A percentile compares a stretch with the other conserved stretches of the same genome.
Conservation (phyloP, 352 stramenopile genomes). For the Phytophthora tubulina region DNA sequence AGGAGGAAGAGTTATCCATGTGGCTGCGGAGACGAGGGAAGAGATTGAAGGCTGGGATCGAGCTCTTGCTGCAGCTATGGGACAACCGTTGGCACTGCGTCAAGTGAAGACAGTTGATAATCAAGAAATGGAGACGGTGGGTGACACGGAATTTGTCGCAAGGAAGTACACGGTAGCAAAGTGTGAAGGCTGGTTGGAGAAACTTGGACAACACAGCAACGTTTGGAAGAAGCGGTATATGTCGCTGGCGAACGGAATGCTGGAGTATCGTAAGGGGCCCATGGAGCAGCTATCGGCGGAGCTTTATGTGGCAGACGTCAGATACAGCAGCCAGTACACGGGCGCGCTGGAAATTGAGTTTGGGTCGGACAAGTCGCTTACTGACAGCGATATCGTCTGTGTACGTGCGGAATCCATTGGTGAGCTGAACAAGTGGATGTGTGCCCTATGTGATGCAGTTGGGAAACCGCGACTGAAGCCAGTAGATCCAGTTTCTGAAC, state of each 20-base stretch:
- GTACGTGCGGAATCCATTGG: slow-evolving; percentile 54
- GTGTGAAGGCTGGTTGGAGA: slow-evolving; percentile 73
- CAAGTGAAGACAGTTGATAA: slow-evolving; percentile 21
- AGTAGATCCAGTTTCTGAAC: neutral
- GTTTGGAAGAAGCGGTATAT: slow-evolving; percentile 79
- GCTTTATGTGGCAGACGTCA: slow-evolving; percentile 61
- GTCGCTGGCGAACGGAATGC: slow-evolving; percentile 58
- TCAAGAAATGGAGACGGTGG: slow-evolving; percentile 22
- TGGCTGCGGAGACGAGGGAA: slow-evolving; percentile 42
- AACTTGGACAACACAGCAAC: slow-evolving; percentile 52
- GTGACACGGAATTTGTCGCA: slow-evolving; percentile 28
- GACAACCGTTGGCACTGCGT: slow-evolving; percentile 22
- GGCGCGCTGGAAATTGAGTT: slow-evolving; percentile 62
- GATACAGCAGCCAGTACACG: slow-evolving; percentile 45
- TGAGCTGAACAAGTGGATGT: slow-evolving; percentile 67
- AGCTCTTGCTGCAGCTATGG: slow-evolving; percentile 35
- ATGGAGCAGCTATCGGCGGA: slow-evolving; percentile 59
- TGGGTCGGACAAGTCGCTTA: slow-evolving; percentile 50
- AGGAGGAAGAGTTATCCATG: slow-evolving; percentile 20
- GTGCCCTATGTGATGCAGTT: slow-evolving; percentile 53
- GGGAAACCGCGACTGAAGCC: slow-evolving; percentile 40
- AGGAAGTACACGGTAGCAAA: slow-evolving; percentile 33
- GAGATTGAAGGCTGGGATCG: slow-evolving; percentile 46
- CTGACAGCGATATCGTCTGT: slow-evolving; percentile 43
- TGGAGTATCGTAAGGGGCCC: slow-evolving; percentile 71